These are phyloP conservation scores for Carnegiea gigantea DNA, from an alignment of 179 eudicot genomes.

Conservation along the genomic window DNA sequence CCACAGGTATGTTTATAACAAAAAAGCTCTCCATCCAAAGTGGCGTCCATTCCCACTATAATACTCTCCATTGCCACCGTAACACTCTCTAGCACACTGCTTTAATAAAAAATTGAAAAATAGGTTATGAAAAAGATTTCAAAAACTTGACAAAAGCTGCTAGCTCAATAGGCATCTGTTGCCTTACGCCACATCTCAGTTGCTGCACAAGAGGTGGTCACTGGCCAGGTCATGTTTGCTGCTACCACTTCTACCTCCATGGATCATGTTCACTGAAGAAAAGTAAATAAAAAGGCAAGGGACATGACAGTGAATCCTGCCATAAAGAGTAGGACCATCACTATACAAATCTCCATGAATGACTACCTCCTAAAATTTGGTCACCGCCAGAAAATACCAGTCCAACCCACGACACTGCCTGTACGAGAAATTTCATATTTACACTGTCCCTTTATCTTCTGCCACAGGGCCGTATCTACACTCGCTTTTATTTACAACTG, in stretches of 20 bases:
- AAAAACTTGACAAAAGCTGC: background rate
- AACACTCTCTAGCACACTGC: background rate
- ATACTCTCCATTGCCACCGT: background rate
- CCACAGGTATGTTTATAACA: no score
- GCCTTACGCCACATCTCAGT: no score
- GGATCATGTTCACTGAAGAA: background rate
- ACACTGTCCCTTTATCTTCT: background rate
- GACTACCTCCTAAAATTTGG: background rate
- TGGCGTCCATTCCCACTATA: background rate
- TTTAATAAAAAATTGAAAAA: background rate
- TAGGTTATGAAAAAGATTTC: background rate
- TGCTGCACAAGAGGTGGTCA: background rate
- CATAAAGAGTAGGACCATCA: background rate
- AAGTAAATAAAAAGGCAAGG: background rate
- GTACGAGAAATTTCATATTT: background rate
- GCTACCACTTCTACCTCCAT: background rate
- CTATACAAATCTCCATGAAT: background rate
- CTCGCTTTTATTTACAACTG: background rate
- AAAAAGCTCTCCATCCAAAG: background rate
- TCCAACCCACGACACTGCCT: background rate
- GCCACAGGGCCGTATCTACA: background rate
- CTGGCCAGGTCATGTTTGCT: background rate
- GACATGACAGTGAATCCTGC: background rate
- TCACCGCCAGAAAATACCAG: background rate
- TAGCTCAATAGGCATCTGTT: background rate